Percentiles rank a stretch among this genome's conserved stretches.
Conservation (phyloP, 1,139 yeast species). For the Yamadazyma dushanensis region DNA sequence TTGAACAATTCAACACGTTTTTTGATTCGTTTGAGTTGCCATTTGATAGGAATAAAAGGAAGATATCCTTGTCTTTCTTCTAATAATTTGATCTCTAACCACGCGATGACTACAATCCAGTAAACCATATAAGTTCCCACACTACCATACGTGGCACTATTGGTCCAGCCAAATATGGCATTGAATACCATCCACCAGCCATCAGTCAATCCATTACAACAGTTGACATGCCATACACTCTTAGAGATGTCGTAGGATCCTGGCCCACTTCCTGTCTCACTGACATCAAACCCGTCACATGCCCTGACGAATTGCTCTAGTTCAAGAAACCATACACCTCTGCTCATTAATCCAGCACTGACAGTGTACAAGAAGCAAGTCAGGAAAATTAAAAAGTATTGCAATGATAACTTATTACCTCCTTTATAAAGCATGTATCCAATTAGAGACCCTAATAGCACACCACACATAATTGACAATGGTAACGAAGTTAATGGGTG, state of each 20-base stretch:
- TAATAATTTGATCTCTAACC: conserved; percentile 35
- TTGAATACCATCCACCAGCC: conserved; percentile 44
- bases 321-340: conserved; percentile 49
- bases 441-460: conserved; percentile 32
- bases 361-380: conserved; percentile 44
- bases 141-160: conserved; percentile 50
- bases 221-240: conserved; percentile 50
- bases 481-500: conserved; percentile 16
- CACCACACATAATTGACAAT: conserved; percentile 32
- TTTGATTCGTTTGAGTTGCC: conserved; percentile 57
- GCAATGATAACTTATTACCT: conserved; percentile 43
- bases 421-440: conserved; percentile 42
- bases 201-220: conserved; percentile 36
- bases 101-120: conserved; percentile 33
- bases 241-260: conserved; percentile 43
- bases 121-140: conserved; percentile 38
- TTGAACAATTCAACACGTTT: conserved; percentile 40
- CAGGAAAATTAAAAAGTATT: conserved; percentile 40
- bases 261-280: conserved; percentile 51
- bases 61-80: conserved; percentile 66
- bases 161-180: conserved; percentile 50
- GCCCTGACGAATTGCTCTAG: conserved; percentile 39
- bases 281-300: conserved; percentile 47
- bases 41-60: conserved; percentile 58
- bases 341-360: conserved; percentile 48